Evolutionary conservation across 495 filamentous ascomycete species (phyloP), one percentile per base, ranked within the genome.

Genomic region (Podospora tetraspora): DNA sequence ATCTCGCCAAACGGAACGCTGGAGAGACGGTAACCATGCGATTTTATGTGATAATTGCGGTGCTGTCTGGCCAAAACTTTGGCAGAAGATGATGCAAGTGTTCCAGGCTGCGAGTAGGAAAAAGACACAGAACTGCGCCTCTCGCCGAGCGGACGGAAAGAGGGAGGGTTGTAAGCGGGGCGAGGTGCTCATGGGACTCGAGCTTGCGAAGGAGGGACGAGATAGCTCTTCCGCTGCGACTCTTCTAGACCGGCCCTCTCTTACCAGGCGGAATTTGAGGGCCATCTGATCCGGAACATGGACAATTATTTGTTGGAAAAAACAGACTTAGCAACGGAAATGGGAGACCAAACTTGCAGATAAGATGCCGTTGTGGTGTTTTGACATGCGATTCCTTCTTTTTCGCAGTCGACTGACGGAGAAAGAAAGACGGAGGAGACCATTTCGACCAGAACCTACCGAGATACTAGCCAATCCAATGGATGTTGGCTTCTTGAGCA

Each of bases 131-230:
- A 60, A 29, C 59, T 4, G 27, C 12, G 22, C 22, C 27, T 24
- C 22, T 29, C 24, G 6, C 19, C 12, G 24, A 29, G 2, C 12
- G 24, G 59, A 60, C 27, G 24, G 59, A 29, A 60, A 24, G 23
- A 60, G 3, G 27, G 23, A 60, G 59, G 59, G 29, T 12, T 16
- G 11, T 24, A 60, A 25, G 59, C 59, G 59, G 59, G 59, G 59
- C 13, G 59, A 24, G 59, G 59, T 60, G 59, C 59, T 60, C 59
- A 60, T 60, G 59, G 59, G 59, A 60, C 59, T 60, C 13, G 59
- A 27, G 59, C 12, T 60, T 59, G 23, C 24, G 16, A 52, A 60
- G 27, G 12, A 24, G 11, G 59, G 24, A n/a, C 43, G n/a, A 19
- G 43, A 52, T 52, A 52, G 43, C 43, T n/a, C 43, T 2, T 52